Conservation (phyloP, 768 basidiomycete species). For the Hysterangium stoloniferum region DNA sequence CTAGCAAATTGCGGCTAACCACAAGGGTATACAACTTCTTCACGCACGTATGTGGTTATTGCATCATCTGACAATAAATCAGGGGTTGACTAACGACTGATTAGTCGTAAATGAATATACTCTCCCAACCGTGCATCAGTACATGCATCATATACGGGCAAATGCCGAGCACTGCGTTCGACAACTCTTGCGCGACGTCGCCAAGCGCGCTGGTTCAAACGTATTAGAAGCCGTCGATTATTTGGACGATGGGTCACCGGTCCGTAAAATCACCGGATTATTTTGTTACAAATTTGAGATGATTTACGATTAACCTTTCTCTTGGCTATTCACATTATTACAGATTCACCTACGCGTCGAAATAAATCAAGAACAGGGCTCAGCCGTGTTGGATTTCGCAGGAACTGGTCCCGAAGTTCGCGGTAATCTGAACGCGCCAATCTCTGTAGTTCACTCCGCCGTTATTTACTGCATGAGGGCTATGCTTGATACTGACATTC, state of each 20-base stretch:
- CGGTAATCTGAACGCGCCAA: slow-evolving; percentile 79
- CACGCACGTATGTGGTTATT: slow-evolving; percentile 49
- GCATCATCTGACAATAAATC: slow-evolving; percentile 1
- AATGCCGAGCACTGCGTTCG: slow-evolving; percentile 89
- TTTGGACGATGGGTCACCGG: slow-evolving; percentile 82
- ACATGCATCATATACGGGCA: slow-evolving; percentile 84
- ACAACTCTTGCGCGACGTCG: slow-evolving; percentile 69
- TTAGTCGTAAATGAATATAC: slow-evolving; percentile 82
- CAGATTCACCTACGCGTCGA: slow-evolving; percentile 71
- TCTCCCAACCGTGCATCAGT: slow-evolving; percentile 80
- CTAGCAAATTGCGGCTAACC: slow-evolving; percentile 90
- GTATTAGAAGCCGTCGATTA: slow-evolving; percentile 70
- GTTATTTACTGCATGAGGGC: slow-evolving; percentile 86
- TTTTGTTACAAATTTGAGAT: background rate
- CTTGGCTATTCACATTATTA: background rate
- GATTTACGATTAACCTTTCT: background rate
- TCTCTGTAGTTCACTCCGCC: slow-evolving; percentile 80
- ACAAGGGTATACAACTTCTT: slow-evolving; percentile 84
- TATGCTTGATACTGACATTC: slow-evolving; percentile 82
- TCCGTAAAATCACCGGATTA: slow-evolving; percentile 30
- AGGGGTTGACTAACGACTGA: no score
- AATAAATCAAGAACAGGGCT: slow-evolving; percentile 67
- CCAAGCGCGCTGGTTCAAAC: slow-evolving; percentile 55
- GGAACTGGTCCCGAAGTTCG: slow-evolving; percentile 80
- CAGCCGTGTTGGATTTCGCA: slow-evolving; percentile 78